Evolutionary conservation across 208 protist species (phyloP), one percentile per base, ranked within the genome.

Genomic region (Strigomonas culicis): DNA sequence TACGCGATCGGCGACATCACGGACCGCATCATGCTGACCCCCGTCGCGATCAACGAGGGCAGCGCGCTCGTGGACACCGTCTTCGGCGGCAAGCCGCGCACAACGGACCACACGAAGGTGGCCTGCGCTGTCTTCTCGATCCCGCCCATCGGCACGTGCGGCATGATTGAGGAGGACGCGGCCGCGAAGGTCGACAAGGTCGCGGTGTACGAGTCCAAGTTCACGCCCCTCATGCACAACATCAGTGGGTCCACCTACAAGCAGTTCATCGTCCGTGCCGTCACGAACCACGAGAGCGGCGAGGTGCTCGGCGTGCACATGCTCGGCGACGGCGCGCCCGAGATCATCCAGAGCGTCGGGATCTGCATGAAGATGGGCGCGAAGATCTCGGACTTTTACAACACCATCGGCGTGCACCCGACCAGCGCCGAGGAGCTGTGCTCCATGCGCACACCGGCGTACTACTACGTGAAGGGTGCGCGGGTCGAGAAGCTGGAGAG

Each of bases 1-100:
- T 99, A 96, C 73, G 98, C 98, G 25, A 99, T 99, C 72, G 98
- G 98, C 43, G 98, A 99, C 70, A 83, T 98, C 22, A 98, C 86
- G 39, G 60, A 94, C 70, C 81, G 89, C 27, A 21, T 97, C 4
- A 91, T 94, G 83, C 79, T 97, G 52, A 97, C 92, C 30, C 92
- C 92, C 1, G 88, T 97, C 15, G 92, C 92, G n/a, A 94, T 97
- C 60, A 82, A 89, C 66, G 92, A 97, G 70, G 90, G 80, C 22
- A 70, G 73, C 24, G 77, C 84, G 21, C 74, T 97, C 39, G 73
- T 84, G 19, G 87, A 97, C 28, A 95, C 89, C 15, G 69, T 95
- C 63, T 97, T 95, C 66, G 90, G 79, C 52, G 66, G 71, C 24
- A 93, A 88, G 60, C 77, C 77, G 15, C 68, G 77, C 44, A 68